A percentile compares a stretch with the other conserved stretches of the same genome.
Evolutionary conservation across 345 rosid species (phyloP).

Genomic region (Citropsis articulata): DNA sequence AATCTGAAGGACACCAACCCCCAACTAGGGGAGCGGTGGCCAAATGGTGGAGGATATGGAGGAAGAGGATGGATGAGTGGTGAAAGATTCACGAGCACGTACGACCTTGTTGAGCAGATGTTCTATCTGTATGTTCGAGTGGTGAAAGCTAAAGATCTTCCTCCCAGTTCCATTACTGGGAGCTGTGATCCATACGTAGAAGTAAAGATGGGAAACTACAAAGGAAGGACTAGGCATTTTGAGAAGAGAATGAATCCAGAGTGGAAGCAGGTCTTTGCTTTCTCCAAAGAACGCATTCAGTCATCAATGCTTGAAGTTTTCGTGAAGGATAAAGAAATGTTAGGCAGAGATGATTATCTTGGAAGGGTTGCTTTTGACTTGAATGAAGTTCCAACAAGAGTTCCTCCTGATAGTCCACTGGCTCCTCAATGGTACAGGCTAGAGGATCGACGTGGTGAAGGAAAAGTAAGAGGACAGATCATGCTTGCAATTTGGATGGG

Average conservation of each 20-base stretch:
- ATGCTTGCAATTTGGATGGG: constrained; percentile 98
- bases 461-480: constrained; percentile 70
- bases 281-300: constrained; percentile 80
- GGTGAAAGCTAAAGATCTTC: constrained; percentile 75
- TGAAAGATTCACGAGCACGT: constrained; percentile 60
- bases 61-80: constrained; percentile 60
- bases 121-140: constrained; percentile 71
- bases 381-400: constrained; percentile 83
- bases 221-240: constrained; percentile 72
- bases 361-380: constrained; percentile 75
- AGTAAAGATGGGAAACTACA: constrained; percentile 90
- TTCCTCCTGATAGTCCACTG: constrained; percentile 91
- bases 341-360: constrained; percentile 71
- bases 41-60: constrained; percentile 40
- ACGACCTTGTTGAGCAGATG: constrained; percentile 86
- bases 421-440: constrained; percentile 92
- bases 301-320: constrained; percentile 70
- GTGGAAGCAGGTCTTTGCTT: constrained; percentile 93
- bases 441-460: constrained; percentile 69
- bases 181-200: constrained; percentile 88
- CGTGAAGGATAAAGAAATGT: constrained; percentile 68
- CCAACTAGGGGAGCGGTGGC: constrained; percentile 73
- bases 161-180: constrained; percentile 56
- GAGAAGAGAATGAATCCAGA: constrained; percentile 77
- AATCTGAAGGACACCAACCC: constrained; percentile 67